phyloP scores from a whole-genome alignment of 306 rosid species.

The Corylus avellana region DNA sequence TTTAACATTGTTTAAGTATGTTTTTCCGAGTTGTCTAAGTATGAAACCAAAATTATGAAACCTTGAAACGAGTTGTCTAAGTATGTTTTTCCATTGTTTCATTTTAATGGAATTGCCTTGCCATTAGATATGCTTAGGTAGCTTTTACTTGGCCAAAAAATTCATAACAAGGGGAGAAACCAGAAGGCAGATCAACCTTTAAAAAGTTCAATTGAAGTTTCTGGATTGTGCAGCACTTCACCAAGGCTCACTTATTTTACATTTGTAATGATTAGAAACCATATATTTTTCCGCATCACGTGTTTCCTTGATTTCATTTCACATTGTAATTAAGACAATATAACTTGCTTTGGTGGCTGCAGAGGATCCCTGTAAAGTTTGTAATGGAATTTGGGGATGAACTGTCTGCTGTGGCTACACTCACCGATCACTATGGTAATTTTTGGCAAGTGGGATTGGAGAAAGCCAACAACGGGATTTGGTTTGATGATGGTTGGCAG shows the following conservation, averaged over 20 bases:
- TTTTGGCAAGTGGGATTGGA: conserved; percentile 23
- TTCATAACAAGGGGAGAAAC: too few species aligned
- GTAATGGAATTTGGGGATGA: conserved; percentile 7
- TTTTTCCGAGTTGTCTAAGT: too few species aligned
- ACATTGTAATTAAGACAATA: too few species aligned
- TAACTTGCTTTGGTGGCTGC: not conserved
- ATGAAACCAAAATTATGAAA: too few species aligned
- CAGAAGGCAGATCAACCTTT: too few species aligned
- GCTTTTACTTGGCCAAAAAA: too few species aligned
- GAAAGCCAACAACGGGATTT: conserved; percentile 1
- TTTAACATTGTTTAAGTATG: too few species aligned
- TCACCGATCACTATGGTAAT: conserved; percentile 17
- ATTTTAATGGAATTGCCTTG: too few species aligned
- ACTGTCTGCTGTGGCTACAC: conserved; percentile 4
- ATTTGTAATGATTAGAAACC: not conserved
- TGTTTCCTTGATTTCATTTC: too few species aligned
- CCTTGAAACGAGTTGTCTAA: too few species aligned
- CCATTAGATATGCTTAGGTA: not conserved
- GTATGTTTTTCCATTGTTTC: too few species aligned
- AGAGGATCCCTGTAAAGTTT: conserved; percentile 17
- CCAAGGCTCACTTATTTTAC: not conserved
- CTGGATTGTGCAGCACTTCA: not conserved
- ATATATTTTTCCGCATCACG: too few species aligned
- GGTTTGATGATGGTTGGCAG: conserved; percentile 15
- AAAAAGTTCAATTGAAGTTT: not conserved